Conservation (phyloP, 495 filamentous ascomycete species). For the Aspergillus panamensis region DNA sequence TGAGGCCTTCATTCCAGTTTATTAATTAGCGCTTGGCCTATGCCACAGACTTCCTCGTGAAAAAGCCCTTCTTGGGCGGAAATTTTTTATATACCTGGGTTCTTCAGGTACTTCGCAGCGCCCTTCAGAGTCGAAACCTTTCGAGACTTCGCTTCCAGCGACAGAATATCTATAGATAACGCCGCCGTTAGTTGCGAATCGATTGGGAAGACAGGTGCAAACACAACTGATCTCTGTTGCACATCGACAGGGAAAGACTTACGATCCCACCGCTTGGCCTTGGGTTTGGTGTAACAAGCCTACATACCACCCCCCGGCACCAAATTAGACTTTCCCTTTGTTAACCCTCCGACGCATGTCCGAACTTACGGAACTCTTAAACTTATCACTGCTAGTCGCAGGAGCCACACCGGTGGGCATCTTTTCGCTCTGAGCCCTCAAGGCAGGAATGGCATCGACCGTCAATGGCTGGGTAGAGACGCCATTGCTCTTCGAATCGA, state of each 20-base stretch:
- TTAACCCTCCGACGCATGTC: background rate
- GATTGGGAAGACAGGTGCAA: slow-evolving; percentile 2
- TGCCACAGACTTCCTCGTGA: background rate
- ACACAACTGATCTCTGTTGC: background rate
- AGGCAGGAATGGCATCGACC: slow-evolving; percentile 61
- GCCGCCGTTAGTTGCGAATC: slow-evolving; percentile 22
- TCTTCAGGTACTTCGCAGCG: slow-evolving; percentile 71
- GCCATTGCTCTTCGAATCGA: slow-evolving; percentile 35
- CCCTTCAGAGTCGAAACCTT: slow-evolving; percentile 67
- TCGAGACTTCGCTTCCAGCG: slow-evolving; percentile 40
- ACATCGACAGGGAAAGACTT: slow-evolving; percentile 33
- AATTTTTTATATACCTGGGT: slow-evolving; percentile 45
- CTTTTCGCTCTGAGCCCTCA: slow-evolving; percentile 64
- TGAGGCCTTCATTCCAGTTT: slow-evolving; percentile 44
- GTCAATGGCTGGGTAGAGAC: slow-evolving; percentile 57
- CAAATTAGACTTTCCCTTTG: slow-evolving; percentile 3
- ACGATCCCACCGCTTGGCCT: slow-evolving; percentile 84
- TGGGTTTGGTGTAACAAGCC: slow-evolving; percentile 62
- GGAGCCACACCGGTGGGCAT: slow-evolving; percentile 75
- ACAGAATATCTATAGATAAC: slow-evolving; percentile 31
- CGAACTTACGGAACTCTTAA: slow-evolving; percentile 64
- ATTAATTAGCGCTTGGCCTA: slow-evolving; percentile 1
- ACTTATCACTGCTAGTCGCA: slow-evolving; percentile 72
- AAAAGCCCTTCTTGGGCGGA: background rate
- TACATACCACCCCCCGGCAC: slow-evolving; percentile 17